Percentiles rank a stretch among this genome's conserved stretches.
phyloP scores from a whole-genome alignment of 1,284 basidiomycete genomes.

The Exobasidium rhododendri region DNA sequence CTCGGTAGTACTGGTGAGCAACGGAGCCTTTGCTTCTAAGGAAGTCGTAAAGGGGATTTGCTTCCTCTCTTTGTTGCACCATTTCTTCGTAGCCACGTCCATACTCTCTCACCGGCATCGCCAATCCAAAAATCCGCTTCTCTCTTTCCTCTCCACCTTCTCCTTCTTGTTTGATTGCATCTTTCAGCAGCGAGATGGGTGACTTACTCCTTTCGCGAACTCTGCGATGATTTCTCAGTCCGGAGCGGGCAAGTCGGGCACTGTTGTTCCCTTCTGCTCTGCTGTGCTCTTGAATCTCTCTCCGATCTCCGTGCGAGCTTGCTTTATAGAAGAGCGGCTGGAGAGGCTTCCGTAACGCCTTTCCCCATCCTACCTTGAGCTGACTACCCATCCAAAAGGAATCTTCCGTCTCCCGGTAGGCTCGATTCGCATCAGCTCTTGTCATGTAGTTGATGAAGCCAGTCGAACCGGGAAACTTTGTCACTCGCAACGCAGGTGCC shows the following conservation, averaged over 20 bases:
- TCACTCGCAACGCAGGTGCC: constrained; percentile 64
- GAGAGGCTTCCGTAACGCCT: constrained; percentile 75
- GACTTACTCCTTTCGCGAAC: not conserved
- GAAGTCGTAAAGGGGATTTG: constrained; percentile 79
- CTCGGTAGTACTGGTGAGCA: constrained; percentile 71
- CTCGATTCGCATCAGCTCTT: constrained; percentile 79
- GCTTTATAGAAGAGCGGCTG: not conserved
- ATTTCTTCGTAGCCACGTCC: constrained; percentile 73
- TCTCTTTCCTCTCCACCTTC: constrained; percentile 55
- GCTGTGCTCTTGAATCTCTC: no score
- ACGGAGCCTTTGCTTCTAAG: constrained; percentile 57
- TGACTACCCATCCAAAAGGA: constrained; percentile 83
- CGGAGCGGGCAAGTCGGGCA: not conserved
- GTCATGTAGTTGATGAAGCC: constrained; percentile 97
- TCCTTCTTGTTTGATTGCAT: not conserved
- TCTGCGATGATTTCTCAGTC: constrained; percentile 7
- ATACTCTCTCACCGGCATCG: constrained; percentile 75
- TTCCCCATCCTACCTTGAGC: constrained; percentile 89
- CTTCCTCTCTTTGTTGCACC: constrained; percentile 70
- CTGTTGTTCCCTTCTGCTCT: not conserved
- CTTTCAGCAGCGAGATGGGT: not conserved
- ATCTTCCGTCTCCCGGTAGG: constrained; percentile 81
- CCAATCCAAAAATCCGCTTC: constrained; percentile 77
- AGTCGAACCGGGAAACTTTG: constrained; percentile 70
- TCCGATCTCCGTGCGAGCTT: not conserved